phyloP scores from a whole-genome alignment of 2,329 filamentous ascomycete species.

The Clonostachys rhizophaga region DNA sequence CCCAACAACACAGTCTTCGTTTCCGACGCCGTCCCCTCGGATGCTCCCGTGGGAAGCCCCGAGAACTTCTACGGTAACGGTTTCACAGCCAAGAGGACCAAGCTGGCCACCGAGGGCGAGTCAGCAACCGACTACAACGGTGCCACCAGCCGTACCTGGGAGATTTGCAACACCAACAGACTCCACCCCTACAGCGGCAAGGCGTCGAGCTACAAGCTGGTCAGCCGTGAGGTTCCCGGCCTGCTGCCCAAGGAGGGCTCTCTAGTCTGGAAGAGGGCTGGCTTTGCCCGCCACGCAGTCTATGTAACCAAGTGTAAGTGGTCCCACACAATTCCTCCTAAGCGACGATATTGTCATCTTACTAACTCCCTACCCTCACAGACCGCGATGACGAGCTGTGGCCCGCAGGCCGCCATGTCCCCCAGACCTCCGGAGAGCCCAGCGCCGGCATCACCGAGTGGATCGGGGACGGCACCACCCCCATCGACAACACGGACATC shows the following conservation, averaged over 20 bases:
- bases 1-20: constrained; percentile 81
- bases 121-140: constrained; percentile 79
- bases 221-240: constrained; percentile 76
- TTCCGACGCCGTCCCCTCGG: constrained; percentile 67
- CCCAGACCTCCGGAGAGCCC: constrained; percentile 79
- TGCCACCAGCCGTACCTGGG: constrained; percentile 77
- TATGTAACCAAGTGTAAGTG: constrained; percentile 82
- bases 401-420: constrained; percentile 82
- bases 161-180: constrained; percentile 80
- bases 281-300: constrained; percentile 81
- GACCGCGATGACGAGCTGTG: constrained; percentile 79
- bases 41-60: constrained; percentile 70
- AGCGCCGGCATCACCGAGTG: constrained; percentile 69
- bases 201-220: constrained; percentile 82
- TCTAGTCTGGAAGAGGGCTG: constrained; percentile 84
- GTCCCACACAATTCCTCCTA: not conserved
- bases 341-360: not conserved
- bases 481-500: constrained; percentile 76
- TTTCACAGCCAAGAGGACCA: constrained; percentile 81
- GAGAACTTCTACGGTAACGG: constrained; percentile 90
- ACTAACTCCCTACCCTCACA: constrained; percentile 18
- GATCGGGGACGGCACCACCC: constrained; percentile 66
- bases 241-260: constrained; percentile 77
- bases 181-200: constrained; percentile 85
- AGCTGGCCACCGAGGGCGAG: constrained; percentile 65